Base-by-base conservation (phyloP, 148 eudicot species). In the Amaranthus cruentus region DNA sequence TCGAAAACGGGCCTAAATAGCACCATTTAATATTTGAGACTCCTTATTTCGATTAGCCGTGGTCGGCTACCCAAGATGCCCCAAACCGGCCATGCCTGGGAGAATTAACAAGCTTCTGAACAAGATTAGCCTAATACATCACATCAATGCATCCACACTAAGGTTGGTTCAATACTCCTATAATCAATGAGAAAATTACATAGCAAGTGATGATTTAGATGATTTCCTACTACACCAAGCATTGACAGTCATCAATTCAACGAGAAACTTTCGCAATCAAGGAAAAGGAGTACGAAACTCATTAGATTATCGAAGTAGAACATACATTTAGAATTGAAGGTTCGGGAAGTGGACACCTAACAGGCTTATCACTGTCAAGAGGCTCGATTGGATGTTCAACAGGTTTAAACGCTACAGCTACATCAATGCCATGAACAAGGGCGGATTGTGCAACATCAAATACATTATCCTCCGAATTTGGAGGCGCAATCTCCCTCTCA, bases 291-390 rank as follows among this genome's bases (percentile, higher is more conserved):
- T 28, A 18, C 4, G 21, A 54, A 55, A 28, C 4, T 1, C 38
- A 28, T 28, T 28, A 28, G 38, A 28, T 28, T 28, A 28, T 28
- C 38, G 38, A 28, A 28, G 38, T 44, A 55, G 68, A 62, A 66
- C 96, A 88, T 82, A 95, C 98, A 82, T 95, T 91, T 14, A 91
- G 86, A 73, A 95, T 90, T 44, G 96, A 91, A 72, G 96, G 98
- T 78, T 95, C 98, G 0, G 96, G 98, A 50, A 83, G 68, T 50
- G 98, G 97, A 78, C 98, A 95, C 55, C 78, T 88, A 66, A 90
- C 87, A 2, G 98, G 97, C 47, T 64, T 83, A 87, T 95, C 98
- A 70, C 73, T 83, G 79, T 91, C 87, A 42, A 86, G 78, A 69
- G 98, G 97, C 81, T 90, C 97, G 4, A 74, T 74, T 1, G 98